These are phyloP conservation scores for Stachybotrys chlorohalonatus DNA, from an alignment of 2,329 filamentous ascomycete species.

Conservation along the genomic window DNA sequence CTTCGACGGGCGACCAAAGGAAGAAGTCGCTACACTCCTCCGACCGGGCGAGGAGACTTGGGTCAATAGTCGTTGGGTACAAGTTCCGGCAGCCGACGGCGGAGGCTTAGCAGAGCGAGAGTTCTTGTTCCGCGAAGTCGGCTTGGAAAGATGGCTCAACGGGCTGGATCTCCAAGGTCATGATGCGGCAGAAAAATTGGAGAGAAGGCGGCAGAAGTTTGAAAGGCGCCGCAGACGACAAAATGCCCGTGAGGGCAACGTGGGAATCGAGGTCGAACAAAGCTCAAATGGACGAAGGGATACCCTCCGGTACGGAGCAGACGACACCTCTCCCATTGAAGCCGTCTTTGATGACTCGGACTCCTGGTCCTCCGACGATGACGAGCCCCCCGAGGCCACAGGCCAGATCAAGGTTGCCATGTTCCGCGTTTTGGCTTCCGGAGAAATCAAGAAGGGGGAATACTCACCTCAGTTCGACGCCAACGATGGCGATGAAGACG, in stretches of 20 bases:
- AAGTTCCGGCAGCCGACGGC: constrained; percentile 81
- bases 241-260: constrained; percentile 33
- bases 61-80: constrained; percentile 98
- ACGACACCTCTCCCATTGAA: constrained; percentile 67
- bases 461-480: constrained; percentile 97
- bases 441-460: constrained; percentile 95
- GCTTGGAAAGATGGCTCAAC: constrained; percentile 92
- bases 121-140: constrained; percentile 94
- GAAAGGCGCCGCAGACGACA: constrained; percentile 59
- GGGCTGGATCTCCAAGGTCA: constrained; percentile 91
- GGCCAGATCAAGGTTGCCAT: constrained; percentile 98
- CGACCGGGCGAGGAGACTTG: constrained; percentile 94
- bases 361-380: constrained; percentile 69
- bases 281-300: constrained; percentile 36
- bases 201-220: constrained; percentile 77
- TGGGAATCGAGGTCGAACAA: constrained; percentile 24
- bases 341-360: constrained; percentile 60
- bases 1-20: constrained; percentile 90
- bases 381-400: constrained; percentile 85
- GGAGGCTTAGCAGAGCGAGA: constrained; percentile 93
- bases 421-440: constrained; percentile 89
- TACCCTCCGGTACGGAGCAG: constrained; percentile 72
- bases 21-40: constrained; percentile 91
- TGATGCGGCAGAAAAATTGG: constrained; percentile 80
- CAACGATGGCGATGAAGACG: constrained; percentile 83